Base-by-base conservation (phyloP, 176 grass and related monocot genomes). In the Musa acuminata region DNA sequence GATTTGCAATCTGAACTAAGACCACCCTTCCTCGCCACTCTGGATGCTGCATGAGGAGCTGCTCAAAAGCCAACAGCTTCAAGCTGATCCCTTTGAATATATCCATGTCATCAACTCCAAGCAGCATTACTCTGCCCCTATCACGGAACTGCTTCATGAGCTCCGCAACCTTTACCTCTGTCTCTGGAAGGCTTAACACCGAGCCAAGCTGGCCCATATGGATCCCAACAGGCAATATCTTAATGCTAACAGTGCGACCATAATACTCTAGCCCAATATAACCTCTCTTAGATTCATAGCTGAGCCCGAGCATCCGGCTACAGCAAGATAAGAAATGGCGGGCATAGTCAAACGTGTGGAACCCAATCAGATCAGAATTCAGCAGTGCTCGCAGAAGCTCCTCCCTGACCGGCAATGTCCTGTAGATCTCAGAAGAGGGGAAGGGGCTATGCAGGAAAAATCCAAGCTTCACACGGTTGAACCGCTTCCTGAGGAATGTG, bases 381-480 rank as follows among this genome's bases (percentile, higher is more conserved):
- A 96, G 72, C 26, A 96, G 74, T 1, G 93, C 87, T 0, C 93
- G 81, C 48, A 96, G 87, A 22, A 96, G 81, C 83, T 96, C 93
- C 76, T 92, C 89, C 0, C 93, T 88, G 2, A 96, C 83, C 0
- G 93, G 93, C 79, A 96, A 78, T 0, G 93, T 96, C 77, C 85
- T 89, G 82, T 90, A 96, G 74, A 96, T 96, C 76, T 96, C 93
- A 0, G 93, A 96, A 0, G 93, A 92, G 1, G 89, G 92, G 78
- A 96, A 96, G 1, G 93, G 93, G 75, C 93, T 96, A 66, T 96
- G 93, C 8, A 96, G 83, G 85, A 92, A 92, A 78, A 96, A 96
- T 0, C 89, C 93, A 0, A 96, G 87, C 89, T 92, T 92, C 19
- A 90, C 87, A 26, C 89, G 72, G 54, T 96, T 92, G 76, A 92